phyloP scores from a whole-genome alignment of 805 yeast genomes.

The Wickerhamia fluorescens region DNA sequence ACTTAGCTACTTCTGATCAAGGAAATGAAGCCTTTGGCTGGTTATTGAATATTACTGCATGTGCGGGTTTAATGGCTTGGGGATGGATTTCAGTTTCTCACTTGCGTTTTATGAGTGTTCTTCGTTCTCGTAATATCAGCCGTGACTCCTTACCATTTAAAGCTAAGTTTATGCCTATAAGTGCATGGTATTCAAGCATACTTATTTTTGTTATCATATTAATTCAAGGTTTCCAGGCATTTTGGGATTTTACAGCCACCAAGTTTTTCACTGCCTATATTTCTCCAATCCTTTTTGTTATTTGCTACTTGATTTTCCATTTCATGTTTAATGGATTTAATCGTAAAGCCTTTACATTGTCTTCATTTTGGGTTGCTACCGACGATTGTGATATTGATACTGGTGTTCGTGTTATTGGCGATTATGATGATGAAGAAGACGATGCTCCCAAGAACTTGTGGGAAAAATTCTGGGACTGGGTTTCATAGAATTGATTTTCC shows the following conservation, averaged over 20 bases:
- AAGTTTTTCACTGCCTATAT: slow-evolving; percentile 66
- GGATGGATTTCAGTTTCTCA: slow-evolving; percentile 57
- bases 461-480: slow-evolving; percentile 48
- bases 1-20: slow-evolving; percentile 45
- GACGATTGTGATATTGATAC: slow-evolving; percentile 66
- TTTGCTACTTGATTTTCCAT: slow-evolving; percentile 50
- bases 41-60: slow-evolving; percentile 70
- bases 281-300: slow-evolving; percentile 55
- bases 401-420: slow-evolving; percentile 59
- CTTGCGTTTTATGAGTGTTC: slow-evolving; percentile 61
- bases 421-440: slow-evolving; percentile 48
- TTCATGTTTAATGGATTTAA: slow-evolving; percentile 38
- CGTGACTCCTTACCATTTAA: slow-evolving; percentile 69
- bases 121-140: slow-evolving; percentile 55
- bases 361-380: slow-evolving; percentile 37
- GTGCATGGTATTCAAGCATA: slow-evolving; percentile 56
- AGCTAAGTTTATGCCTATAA: slow-evolving; percentile 62
- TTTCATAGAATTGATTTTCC: slow-evolving; percentile 9
- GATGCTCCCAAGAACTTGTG: slow-evolving; percentile 44
- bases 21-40: slow-evolving; percentile 60
- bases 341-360: slow-evolving; percentile 19
- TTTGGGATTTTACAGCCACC: slow-evolving; percentile 47
- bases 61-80: slow-evolving; percentile 73
- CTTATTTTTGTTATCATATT: slow-evolving; percentile 51
- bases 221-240: slow-evolving; percentile 66